Base-by-base conservation (phyloP, 768 basidiomycete genomes). In the Pleurotus platypus region DNA sequence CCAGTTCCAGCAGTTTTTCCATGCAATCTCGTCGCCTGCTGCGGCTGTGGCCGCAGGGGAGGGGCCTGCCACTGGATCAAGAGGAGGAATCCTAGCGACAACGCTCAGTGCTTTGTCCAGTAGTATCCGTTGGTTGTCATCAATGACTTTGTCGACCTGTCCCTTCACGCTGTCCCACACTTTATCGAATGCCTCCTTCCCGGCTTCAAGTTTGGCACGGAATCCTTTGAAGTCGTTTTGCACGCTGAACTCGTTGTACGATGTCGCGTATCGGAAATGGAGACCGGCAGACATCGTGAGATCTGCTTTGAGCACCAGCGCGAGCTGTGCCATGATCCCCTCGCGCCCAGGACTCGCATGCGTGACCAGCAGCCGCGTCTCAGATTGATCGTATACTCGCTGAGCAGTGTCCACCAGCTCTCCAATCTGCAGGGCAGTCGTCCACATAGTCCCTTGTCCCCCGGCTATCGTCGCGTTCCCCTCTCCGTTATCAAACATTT, bases 1-100 rank as follows among this genome's bases (percentile, higher is more conserved):
- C 96, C 96, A 97, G 69, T 97, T 94, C 96, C 96, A 98, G 69
- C 92, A 94, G 69, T 97, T 98, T 73, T 98, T 99, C 97, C 97
- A 99, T 0, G 92, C 87, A 2, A 89, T 86, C 64, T 98, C 94
- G 69, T 99, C 96, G 2, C 82, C 80, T 2, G 81, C 77, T 7
- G 79, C 75, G 1, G 80, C 76, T 6, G 79, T 75, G 1, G 81
- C 76, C 6, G 80, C 76, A 0, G 75, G 78, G 4, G 67, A 61
- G 26, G 80, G 77, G 18, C 73, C 76, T 40, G 71, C 65, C 47
- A 78, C 73, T 22, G 81, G 75, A 46, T 78, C 72, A 0, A 77
- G 62, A 4, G 79, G 73, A 1, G 95, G 95, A 5, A 97, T 73
- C 46, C 92, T 84, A 63, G 91, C 89, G 35, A 93, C 78, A 35